Evolutionary conservation across 2,329 filamentous ascomycete species (phyloP), one percentile per base, ranked within the genome.

Genomic region (Pseudogymnoascus sp.): DNA sequence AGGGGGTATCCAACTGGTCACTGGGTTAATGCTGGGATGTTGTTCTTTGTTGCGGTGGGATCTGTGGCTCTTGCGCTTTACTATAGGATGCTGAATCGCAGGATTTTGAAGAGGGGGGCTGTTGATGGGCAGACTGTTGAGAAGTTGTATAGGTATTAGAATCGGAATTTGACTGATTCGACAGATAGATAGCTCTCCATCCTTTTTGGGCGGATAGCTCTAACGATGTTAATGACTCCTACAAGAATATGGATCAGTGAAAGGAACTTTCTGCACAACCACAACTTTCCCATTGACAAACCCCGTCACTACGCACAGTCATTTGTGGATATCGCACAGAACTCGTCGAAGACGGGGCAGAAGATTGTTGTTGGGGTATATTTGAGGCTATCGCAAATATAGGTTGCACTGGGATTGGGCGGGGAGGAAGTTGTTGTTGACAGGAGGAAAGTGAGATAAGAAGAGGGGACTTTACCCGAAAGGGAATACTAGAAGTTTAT

Each of bases 11-110:
- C 46, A 11, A 53, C 46, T 31, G 46, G 46, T 53, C 46, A 53
- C 25, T 53, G 46, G 46, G 46, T 53, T n/a, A 53, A 53, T 53
- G 46, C 46, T 11, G 46, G 46, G 46, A 53, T 53, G 46, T 11
- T 53, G 46, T 53, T 53, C 23, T 53, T 53, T 53, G 46, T 53
- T 53, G 14, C 14, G 28, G 46, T 4, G 14, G 46, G 46, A 16
- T 28, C 14, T 3, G 46, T 53, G 23, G 46, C 14, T 25, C 46
- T 53, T 11, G n/a, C 3, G 46, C 23, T 53, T 53, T 53, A 53
- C 14, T 53, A 53, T 9, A 53, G 46, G 9, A 28, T 53, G 46
- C 46, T 53, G 46, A 53, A 53, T 14, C 23, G 31, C 1, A 53
- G 46, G 23, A 53, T 53, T 16, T 16, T 53, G 12, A 53, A 2